Evolutionary conservation across 306 rosid species (phyloP).

Genomic region (Sphenostylis stenocarpa): DNA sequence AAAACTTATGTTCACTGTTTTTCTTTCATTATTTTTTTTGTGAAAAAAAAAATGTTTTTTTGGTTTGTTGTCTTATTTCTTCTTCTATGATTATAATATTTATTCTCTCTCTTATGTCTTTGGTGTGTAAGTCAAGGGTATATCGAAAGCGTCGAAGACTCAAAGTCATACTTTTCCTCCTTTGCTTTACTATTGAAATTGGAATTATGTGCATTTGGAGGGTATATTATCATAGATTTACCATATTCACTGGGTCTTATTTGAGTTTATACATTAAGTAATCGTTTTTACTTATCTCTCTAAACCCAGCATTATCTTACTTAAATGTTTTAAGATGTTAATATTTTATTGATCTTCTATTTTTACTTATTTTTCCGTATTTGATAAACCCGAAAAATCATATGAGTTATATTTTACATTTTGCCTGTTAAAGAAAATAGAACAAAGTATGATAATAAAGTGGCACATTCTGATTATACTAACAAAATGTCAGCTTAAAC

Average conservation of each 20-base stretch:
- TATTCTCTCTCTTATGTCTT: background rate
- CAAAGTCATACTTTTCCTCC: background rate
- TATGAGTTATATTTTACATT: no score
- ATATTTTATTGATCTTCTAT: no score
- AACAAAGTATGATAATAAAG: no score
- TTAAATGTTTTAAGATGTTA: background rate
- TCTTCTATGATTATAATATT: background rate
- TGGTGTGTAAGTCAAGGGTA: constrained; percentile 17
- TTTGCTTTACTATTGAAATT: background rate
- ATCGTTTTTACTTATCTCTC: background rate
- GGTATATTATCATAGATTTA: no score
- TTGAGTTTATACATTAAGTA: background rate
- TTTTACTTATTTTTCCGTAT: no score
- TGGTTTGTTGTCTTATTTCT: background rate
- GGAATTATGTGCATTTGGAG: background rate
- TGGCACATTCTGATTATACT: no score
- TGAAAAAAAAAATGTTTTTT: background rate
- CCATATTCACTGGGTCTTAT: background rate
- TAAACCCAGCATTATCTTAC: background rate
- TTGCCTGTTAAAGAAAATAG: no score
- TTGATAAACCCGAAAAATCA: no score
- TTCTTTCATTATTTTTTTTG: background rate
- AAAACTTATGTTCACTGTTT: background rate
- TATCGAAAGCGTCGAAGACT: constrained; percentile 9
- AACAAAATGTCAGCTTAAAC: no score